phyloP scores from a whole-genome alignment of 805 yeast species.

The Metahyphopichia silvanorum region DNA sequence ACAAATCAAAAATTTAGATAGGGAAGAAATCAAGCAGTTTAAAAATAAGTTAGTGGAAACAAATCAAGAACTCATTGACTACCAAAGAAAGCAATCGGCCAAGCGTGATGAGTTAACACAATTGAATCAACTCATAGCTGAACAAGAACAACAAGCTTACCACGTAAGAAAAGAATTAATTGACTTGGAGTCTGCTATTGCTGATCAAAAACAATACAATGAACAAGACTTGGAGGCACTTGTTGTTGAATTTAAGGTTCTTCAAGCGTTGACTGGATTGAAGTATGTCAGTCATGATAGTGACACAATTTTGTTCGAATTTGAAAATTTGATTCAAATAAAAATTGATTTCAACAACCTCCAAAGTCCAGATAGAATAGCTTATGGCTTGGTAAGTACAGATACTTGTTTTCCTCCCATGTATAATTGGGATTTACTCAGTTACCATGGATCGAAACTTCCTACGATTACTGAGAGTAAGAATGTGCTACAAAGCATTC shows the following conservation, averaged over 20 bases:
- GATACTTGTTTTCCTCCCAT: background rate
- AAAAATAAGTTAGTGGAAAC: slow-evolving; percentile 11
- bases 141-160: slow-evolving; percentile 7
- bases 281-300: slow-evolving; percentile 11
- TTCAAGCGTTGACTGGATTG: slow-evolving; percentile 25
- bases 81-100: slow-evolving; percentile 7
- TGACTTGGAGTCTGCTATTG: slow-evolving; percentile 7
- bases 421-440: background rate
- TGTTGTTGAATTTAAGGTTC: slow-evolving; percentile 16
- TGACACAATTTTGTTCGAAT: slow-evolving; percentile 8
- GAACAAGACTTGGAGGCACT: slow-evolving; percentile 17
- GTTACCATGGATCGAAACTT: background rate
- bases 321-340: slow-evolving; percentile 9
- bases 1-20: slow-evolving; percentile 9
- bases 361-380: background rate
- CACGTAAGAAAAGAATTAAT: slow-evolving; percentile 9
- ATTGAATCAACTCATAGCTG: slow-evolving; percentile 8
- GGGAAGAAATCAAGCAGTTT: slow-evolving; percentile 5
- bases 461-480: background rate
- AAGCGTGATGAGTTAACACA: slow-evolving; percentile 7
- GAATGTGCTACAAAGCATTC: slow-evolving; percentile 13
- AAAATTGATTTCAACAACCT: slow-evolving; percentile 7
- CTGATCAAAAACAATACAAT: slow-evolving; percentile 14
- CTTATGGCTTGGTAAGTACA: background rate
- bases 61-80: slow-evolving; percentile 10